phyloP scores from a whole-genome alignment of 75 land plant species.

The Larix kaempferi region DNA sequence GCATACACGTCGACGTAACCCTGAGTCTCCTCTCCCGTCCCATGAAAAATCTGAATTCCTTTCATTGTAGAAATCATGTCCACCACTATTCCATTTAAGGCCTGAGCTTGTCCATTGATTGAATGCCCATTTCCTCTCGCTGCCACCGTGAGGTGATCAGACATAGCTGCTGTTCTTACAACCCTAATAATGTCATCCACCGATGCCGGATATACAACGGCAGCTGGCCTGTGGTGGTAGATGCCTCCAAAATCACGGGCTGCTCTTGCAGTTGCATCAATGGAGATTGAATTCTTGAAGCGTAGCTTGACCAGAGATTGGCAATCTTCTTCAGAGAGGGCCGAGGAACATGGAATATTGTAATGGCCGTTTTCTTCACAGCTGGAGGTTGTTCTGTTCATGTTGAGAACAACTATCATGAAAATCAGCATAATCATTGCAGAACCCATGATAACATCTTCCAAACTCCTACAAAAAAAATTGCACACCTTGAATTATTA shows the following conservation, averaged over 20 bases:
- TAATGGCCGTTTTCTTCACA: not conserved
- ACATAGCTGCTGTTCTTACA: too few species aligned
- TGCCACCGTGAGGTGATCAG: too few species aligned
- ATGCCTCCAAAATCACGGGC: too few species aligned
- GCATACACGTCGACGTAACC: slow-evolving; percentile 40
- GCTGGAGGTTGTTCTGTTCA: not conserved
- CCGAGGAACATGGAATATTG: not conserved
- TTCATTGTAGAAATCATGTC: slow-evolving; percentile 18
- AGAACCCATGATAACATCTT: not conserved
- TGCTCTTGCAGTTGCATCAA: too few species aligned
- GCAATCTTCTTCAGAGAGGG: not conserved
- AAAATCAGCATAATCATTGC: not conserved
- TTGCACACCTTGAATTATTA: too few species aligned
- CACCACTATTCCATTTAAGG: slow-evolving; percentile 44
- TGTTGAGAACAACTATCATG: not conserved
- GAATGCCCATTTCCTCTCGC: slow-evolving; percentile 53
- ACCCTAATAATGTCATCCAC: too few species aligned
- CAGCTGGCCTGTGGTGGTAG: too few species aligned
- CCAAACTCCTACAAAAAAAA: too few species aligned
- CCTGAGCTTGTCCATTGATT: slow-evolving; percentile 49
- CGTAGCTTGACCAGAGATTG: not conserved
- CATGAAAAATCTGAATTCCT: slow-evolving; percentile 10
- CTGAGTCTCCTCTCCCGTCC: not conserved
- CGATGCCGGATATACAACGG: too few species aligned
- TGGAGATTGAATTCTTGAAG: too few species aligned